phyloP scores from a whole-genome alignment of 2,329 filamentous ascomycete genomes.

The Alternaria rosae region DNA sequence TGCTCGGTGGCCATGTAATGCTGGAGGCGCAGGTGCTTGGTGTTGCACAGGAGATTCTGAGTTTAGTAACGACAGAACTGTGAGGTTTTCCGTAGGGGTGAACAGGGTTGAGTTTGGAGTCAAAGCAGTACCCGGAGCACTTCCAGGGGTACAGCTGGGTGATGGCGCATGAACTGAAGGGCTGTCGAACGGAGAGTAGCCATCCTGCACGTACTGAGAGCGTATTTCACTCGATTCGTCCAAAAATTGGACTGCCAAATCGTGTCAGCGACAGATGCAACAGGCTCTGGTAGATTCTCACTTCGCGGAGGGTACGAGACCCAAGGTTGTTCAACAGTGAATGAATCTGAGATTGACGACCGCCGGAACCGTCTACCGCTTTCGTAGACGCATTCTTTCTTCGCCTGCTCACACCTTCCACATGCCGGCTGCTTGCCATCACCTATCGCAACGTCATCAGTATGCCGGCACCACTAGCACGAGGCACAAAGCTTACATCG shows the following conservation, averaged over 20 bases:
- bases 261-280: slow-evolving; percentile 16
- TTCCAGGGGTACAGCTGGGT: slow-evolving; percentile 21
- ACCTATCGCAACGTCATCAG: slow-evolving; percentile 35
- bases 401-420: slow-evolving; percentile 41
- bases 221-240: slow-evolving; percentile 47
- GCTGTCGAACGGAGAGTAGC: slow-evolving; percentile 22
- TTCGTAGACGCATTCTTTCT: slow-evolving; percentile 46
- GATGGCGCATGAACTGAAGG: slow-evolving; percentile 14
- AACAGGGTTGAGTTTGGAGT: slow-evolving; percentile 27
- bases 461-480: background rate
- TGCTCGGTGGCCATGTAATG: slow-evolving; percentile 23
- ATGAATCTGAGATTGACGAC: slow-evolving; percentile 43
- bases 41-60: slow-evolving; percentile 38
- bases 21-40: slow-evolving; percentile 20
- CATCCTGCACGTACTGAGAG: slow-evolving; percentile 39
- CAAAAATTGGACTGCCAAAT: slow-evolving; percentile 43
- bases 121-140: slow-evolving; percentile 19
- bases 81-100: slow-evolving; percentile 41
- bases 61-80: slow-evolving; percentile 45
- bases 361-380: slow-evolving; percentile 46
- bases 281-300: slow-evolving; percentile 9
- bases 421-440: slow-evolving; percentile 47
- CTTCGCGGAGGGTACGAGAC: slow-evolving; percentile 46
- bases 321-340: slow-evolving; percentile 45
- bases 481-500: slow-evolving; percentile 33